Base-by-base conservation (phyloP, 331 rosid species). In the Quercus lobata region DNA sequence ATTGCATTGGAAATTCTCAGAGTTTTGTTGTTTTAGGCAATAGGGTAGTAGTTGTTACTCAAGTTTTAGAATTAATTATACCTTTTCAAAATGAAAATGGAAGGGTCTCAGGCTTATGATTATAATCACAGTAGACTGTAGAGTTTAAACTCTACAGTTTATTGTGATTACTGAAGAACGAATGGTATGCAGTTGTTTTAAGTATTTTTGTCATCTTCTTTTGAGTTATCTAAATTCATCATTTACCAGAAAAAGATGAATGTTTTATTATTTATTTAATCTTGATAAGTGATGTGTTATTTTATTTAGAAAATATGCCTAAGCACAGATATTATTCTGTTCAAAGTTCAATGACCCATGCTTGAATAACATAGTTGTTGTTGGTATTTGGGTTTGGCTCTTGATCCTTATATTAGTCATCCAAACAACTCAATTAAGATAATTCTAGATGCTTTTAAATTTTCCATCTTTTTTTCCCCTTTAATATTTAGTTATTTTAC, bases 261-360 rank as follows among this genome's bases (percentile, higher is more conserved):
- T 44, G 12, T n/a, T 18, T 46, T 57, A 65, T 62, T 63, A 44
- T 52, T 49, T 49, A 49, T 49, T 49, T 49, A 49, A 8, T 41
- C 46, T 49, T 49, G 54, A 14, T 49, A 49, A 3, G 15, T 49
- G 5, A 49, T 11, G 54, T 49, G 54, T 12, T 65, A 29, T 5
- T 30, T 63, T 63, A 30, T 63, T 27, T 0, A 11, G 66, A 1
- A 2, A 22, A 60, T 18, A 11, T 4, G 32, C 66, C 30, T 60
- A 24, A 29, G 69, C 62, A 24, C 12, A 24, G 69, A 41, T 71
- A 19, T 78, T 72, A 2, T 75, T 78, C n/a, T 78, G 27, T 56
- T 63, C 46, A 83, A 63, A 70, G 76, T 24, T 77, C 76, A 77
- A 30, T 80, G 69, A 53, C 73, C 76, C 66, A 15, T 46, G 74